Conservation (phyloP, 208 protist species). For the Plasmodiophora brassicae region DNA sequence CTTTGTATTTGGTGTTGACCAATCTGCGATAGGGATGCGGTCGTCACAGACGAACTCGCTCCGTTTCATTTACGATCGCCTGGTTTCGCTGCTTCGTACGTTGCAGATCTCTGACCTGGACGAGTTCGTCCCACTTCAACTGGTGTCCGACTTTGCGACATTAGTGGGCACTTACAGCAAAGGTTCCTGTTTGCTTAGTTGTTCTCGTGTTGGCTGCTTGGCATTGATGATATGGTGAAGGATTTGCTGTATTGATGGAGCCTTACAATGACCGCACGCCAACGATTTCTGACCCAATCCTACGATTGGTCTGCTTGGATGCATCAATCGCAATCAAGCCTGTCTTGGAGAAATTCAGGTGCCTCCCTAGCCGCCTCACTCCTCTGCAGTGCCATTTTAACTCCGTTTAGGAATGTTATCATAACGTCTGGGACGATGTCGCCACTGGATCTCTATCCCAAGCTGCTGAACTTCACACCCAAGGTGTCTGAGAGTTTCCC, state of each 20-base stretch:
- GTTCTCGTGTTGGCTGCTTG: neutral
- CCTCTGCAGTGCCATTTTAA: neutral
- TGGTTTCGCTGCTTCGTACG: constrained; percentile 86
- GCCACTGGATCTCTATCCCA: constrained; percentile 97
- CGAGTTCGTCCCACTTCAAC: constrained; percentile 77
- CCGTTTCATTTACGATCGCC: constrained; percentile 71
- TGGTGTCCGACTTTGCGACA: constrained; percentile 89
- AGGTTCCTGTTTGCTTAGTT: too few species aligned
- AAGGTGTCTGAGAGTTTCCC: constrained; percentile 71
- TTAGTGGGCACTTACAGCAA: constrained; percentile 82
- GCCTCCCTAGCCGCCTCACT: neutral
- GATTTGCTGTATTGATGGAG: constrained; percentile 85
- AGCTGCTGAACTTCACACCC: constrained; percentile 92
- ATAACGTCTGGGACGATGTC: constrained; percentile 93
- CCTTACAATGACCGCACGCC: constrained; percentile 79
- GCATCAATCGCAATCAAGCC: constrained; percentile 91
- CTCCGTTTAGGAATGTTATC: constrained; percentile 57
- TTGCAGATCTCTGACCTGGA: constrained; percentile 86
- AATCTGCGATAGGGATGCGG: neutral
- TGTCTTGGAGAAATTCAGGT: constrained; percentile 81
- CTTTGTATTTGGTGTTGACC: too few species aligned
- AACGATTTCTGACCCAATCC: constrained; percentile 55
- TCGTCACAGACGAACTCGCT: constrained; percentile 35
- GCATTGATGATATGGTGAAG: neutral
- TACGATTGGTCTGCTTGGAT: constrained; percentile 83